Base-by-base conservation (phyloP, 2,329 filamentous ascomycete species). In the Decorospora gaudefroyi region DNA sequence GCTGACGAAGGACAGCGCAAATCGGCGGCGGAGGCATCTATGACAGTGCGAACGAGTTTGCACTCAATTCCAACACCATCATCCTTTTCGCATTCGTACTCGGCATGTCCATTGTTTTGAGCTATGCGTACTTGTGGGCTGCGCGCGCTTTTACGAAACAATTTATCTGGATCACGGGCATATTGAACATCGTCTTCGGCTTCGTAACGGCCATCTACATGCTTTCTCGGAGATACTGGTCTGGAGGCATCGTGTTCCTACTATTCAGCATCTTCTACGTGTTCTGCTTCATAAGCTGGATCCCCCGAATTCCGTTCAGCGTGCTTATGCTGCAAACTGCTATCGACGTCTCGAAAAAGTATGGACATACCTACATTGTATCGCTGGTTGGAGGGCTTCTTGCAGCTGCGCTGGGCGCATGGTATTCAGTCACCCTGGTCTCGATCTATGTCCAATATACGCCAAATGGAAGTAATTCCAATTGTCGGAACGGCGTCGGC, bases 141-240 rank as follows among this genome's bases (percentile, higher is more conserved):
- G 87, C 88, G 5, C 83, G 90, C 42, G 73, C 81, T 32, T 92
- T 92, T 55, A 90, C 91, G 3, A 95, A 93, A 72, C 82, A 89
- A 64, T 90, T 96, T 58, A 95, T 96, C 66, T 96, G 90, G 88
- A 81, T 90, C 26, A 95, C 90, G 8, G 59, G 59, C 7, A 64
- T 65, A 21, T 50, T 67, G 15, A 61, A 96, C 69, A 87, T 96
- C 60, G 74, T 86, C 41, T 86, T 90, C 59, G 89, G 88, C 0
- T 75, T 96, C n/a, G 91, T 81, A 1, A 95, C 90, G 0, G 90
- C 88, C 7, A 84, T 92, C 38, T 95, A 90, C 72, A 95, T 95
- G 76, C 81, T 96, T 30, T 84, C 79, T 47, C 78, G 82, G 29
- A 80, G 80, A 44, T 88, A 92, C 67, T 96, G 84, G 72, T 87